Conservation (phyloP, 2,329 filamentous ascomycete species). For the Cladosporium austrohemisphaericum region DNA sequence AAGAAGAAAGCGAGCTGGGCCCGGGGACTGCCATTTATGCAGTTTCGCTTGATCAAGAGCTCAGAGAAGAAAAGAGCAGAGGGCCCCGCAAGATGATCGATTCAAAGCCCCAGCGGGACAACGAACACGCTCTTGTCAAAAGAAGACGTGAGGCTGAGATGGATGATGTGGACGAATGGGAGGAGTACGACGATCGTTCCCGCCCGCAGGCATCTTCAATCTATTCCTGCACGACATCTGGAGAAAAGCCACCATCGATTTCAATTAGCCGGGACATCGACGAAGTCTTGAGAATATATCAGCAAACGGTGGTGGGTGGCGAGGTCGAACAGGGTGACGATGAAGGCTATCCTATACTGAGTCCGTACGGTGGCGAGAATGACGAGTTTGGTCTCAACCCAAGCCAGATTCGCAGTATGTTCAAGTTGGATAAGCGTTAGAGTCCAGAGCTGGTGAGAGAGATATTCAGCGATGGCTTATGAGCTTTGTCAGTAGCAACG, state of each 20-base stretch:
- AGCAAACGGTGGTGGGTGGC: too few relatives aligned
- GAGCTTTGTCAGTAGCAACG: too few relatives aligned
- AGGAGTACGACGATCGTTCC: neutral
- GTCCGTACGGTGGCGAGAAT: too few relatives aligned
- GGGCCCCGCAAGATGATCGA: slow-evolving; percentile 5
- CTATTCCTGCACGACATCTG: slow-evolving; percentile 2
- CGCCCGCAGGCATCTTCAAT: neutral
- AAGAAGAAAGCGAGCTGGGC: slow-evolving; percentile 3
- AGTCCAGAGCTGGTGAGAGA: too few relatives aligned
- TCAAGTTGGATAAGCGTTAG: too few relatives aligned
- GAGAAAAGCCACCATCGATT: neutral
- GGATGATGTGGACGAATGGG: slow-evolving; percentile 11
- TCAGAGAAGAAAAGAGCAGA: slow-evolving; percentile 4
- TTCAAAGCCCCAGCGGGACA: neutral
- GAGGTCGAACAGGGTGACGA: too few relatives aligned
- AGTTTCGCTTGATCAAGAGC: slow-evolving; percentile 11
- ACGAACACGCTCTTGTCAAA: neutral
- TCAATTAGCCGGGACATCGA: slow-evolving; percentile 9
- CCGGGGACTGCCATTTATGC: slow-evolving; percentile 9
- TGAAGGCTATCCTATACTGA: too few relatives aligned
- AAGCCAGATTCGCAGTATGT: too few relatives aligned
- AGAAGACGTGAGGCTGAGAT: neutral
- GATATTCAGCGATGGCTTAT: too few relatives aligned
- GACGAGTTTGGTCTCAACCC: too few relatives aligned
- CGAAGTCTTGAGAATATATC: slow-evolving; percentile 14